Conservation (phyloP, 2,329 filamentous ascomycete species). For the Colletotrichum tropicicola region DNA sequence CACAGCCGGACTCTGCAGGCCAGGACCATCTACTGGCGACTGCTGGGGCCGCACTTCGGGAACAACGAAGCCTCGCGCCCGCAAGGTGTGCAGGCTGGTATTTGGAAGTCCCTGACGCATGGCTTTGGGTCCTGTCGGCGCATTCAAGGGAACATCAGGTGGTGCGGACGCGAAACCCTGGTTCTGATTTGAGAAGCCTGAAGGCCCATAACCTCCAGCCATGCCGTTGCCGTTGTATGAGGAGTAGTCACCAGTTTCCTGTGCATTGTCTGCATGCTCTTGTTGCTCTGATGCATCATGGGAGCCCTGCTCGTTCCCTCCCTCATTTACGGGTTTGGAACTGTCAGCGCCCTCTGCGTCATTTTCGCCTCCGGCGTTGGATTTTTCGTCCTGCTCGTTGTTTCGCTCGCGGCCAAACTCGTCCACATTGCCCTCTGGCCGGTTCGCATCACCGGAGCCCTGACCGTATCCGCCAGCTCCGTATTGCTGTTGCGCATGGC, state of each 20-base stretch:
- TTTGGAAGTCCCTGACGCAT: conserved; percentile 92
- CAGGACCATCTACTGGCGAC: conserved; percentile 36
- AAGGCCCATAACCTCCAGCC: conserved; percentile 29
- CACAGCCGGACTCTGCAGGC: conserved; percentile 41
- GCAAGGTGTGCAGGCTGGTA: conserved; percentile 75
- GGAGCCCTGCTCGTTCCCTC: conserved; percentile 34
- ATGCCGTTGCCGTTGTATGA: conserved; percentile 41
- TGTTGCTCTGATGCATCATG: conserved; percentile 36
- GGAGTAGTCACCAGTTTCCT: conserved; percentile 35
- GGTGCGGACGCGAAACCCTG: conserved; percentile 41
- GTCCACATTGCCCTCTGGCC: conserved; percentile 43
- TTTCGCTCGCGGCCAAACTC: conserved; percentile 47
- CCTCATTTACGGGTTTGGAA: conserved; percentile 27
- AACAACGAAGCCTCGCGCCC: conserved; percentile 61
- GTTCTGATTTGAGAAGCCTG: conserved; percentile 25
- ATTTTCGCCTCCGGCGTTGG: conserved; percentile 14
- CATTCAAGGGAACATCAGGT: conserved; percentile 67
- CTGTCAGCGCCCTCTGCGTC: conserved; percentile 7
- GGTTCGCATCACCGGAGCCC: conserved; percentile 33
- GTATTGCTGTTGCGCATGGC: conserved; percentile 34
- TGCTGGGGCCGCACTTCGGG: conserved; percentile 43
- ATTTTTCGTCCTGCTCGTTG: conserved; percentile 17
- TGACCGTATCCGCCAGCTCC: conserved; percentile 29
- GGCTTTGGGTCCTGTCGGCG: conserved; percentile 92
- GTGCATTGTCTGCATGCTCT: conserved; percentile 37